Conservation (phyloP, 306 rosid genomes). For the Albizia julibrissin region DNA sequence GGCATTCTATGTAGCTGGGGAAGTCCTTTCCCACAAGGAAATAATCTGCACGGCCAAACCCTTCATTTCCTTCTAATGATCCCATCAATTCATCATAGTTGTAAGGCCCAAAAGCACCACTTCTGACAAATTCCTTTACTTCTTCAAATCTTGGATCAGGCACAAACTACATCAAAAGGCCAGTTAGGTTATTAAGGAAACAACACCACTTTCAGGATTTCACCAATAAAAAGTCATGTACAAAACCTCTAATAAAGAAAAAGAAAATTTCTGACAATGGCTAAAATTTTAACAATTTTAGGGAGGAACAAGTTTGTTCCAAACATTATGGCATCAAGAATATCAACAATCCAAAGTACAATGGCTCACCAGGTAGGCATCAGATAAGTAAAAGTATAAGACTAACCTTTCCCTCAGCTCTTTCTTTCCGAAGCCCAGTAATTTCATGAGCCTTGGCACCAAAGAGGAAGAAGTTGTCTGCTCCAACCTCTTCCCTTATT, state of each 20-base stretch:
- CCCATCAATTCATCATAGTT: conserved; percentile 78
- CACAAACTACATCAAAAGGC: conserved; percentile 63
- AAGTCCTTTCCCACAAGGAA: conserved; percentile 98
- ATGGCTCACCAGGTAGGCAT: neutral
- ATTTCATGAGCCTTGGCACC: conserved; percentile 96
- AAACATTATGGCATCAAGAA: conserved; percentile 25
- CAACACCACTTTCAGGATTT: conserved; percentile 1
- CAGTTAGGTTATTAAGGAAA: conserved; percentile 20
- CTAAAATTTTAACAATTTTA: conserved; percentile 6
- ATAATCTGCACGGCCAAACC: conserved; percentile 91
- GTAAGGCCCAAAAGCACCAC: conserved; percentile 83
- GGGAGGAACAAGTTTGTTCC: neutral
- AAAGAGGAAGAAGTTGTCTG: conserved; percentile 89
- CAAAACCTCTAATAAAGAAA: neutral
- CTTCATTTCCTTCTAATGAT: conserved; percentile 93
- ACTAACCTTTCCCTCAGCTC: conserved; percentile 92
- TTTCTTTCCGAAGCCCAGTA: conserved; percentile 85
- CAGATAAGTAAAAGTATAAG: conserved; percentile 14
- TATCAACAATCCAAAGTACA: conserved; percentile 18
- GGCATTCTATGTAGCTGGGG: conserved; percentile 96
- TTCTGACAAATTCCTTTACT: conserved; percentile 74
- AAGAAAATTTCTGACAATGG: conserved; percentile 3
- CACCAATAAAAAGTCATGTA: conserved; percentile 12
- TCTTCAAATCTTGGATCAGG: conserved; percentile 95
- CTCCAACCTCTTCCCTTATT: conserved; percentile 95